Base-by-base conservation (phyloP, 345 rosid genomes). In the Mercurialis annua region DNA sequence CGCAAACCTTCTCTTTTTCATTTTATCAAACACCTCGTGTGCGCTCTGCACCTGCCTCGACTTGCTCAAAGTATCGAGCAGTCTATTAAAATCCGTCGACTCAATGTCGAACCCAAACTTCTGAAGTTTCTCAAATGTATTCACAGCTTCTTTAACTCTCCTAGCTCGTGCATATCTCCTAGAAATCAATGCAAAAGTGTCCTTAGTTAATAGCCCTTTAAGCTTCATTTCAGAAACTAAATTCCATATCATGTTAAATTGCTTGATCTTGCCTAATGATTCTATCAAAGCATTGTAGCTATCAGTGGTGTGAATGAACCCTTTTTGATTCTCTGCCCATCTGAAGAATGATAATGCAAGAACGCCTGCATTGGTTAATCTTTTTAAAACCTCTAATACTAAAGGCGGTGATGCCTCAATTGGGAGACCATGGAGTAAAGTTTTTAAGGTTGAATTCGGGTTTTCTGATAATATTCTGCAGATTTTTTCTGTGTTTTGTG, bases 11-110 rank as follows among this genome's bases (percentile, higher is more conserved):
- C 73, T 87, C 58, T 73, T 87, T 51, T 81, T 87, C 88, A 88
- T 88, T 84, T 79, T 81, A 62, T 92, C 98, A 60, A 90, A 87
- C 92, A 92, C 81, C 81, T 87, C 71, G 54, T 90, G 97, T 69
- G 96, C 97, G 60, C 74, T 83, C 31, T 64, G 80, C 23, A 87
- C 93, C 14, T 85, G 81, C 72, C 87, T 82, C 2, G 97, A 88
- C 82, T 90, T 88, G 47, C 87, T 61, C 72, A 88, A 59, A 3
- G 78, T 77, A 73, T 90, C 96, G 6, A 88, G 48, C 86, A 90
- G 64, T 51, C 97, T 73, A 72, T 90, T 88, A 23, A 82, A 83
- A 81, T 87, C 97, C 4, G 73, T 60, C 4, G 73, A 63, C 59
- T 88, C 96, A 27, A 76, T 62, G 80, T 76, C 81, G 56, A 93